Evolutionary conservation across 2,329 filamentous ascomycete species (phyloP).

Genomic region (Geoglossum cookeanum): DNA sequence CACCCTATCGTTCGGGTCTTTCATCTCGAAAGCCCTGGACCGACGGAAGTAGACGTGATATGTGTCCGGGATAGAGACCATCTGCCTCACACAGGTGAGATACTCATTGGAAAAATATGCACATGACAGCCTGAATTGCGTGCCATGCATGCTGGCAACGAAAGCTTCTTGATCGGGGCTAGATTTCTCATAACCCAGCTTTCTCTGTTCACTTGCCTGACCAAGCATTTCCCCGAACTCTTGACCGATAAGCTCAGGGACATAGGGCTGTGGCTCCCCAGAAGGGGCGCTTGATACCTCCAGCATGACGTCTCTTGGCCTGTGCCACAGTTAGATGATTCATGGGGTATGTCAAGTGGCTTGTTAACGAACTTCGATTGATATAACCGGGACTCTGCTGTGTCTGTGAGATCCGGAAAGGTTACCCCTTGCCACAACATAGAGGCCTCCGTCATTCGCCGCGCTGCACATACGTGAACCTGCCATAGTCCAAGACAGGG

Average conservation of each 20-base stretch:
- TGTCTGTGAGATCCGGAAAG: not conserved
- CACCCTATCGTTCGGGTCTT: not conserved
- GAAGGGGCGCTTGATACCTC: not conserved
- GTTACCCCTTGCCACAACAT: not conserved
- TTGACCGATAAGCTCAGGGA: not conserved
- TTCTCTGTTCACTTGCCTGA: not conserved
- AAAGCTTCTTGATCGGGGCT: no score
- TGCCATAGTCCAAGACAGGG: not conserved
- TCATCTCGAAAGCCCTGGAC: not conserved
- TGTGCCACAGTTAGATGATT: no score
- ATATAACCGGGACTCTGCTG: not conserved
- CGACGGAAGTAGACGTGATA: not conserved
- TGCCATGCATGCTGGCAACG: no score
- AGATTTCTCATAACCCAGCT: not conserved
- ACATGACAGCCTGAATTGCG: not conserved
- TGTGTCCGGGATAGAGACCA: not conserved
- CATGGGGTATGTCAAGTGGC: not conserved
- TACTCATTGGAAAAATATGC: not conserved
- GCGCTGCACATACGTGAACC: not conserved
- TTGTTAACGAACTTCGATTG: not conserved
- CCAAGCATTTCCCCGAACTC: not conserved
- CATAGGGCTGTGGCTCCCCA: not conserved
- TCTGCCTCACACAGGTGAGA: not conserved
- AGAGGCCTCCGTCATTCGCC: not conserved
- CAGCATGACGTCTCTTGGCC: no score